Evolutionary conservation across 2,329 filamentous ascomycete species (phyloP).

Genomic region (Phaeosphaeriaceae sp.): DNA sequence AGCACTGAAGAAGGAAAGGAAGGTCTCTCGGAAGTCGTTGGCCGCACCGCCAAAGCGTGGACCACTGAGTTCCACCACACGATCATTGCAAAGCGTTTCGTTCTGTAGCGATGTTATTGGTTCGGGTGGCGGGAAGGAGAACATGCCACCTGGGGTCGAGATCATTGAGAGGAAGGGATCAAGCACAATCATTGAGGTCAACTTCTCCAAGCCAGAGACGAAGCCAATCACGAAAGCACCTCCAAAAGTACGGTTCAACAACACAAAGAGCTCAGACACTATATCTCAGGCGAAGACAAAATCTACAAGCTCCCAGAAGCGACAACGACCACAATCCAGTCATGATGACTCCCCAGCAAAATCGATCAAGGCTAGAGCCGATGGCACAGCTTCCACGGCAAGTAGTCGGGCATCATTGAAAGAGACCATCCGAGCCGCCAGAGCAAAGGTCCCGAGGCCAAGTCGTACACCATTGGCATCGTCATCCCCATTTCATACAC

Average conservation of each 20-base stretch:
- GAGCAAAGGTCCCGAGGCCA: slow-evolving; percentile 27
- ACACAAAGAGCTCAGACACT: slow-evolving; percentile 27
- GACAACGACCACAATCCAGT: slow-evolving; percentile 39
- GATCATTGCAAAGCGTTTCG: slow-evolving; percentile 49
- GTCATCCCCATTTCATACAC: slow-evolving; percentile 45
- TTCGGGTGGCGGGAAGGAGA: slow-evolving; percentile 67
- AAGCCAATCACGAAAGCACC: slow-evolving; percentile 31
- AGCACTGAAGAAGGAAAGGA: slow-evolving; percentile 42
- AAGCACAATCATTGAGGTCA: slow-evolving; percentile 38
- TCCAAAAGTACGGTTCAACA: slow-evolving; percentile 37
- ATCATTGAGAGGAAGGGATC: slow-evolving; percentile 32
- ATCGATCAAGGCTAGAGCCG: slow-evolving; percentile 38
- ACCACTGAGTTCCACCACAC: slow-evolving; percentile 55
- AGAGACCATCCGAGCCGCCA: slow-evolving; percentile 34
- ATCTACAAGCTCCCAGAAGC: slow-evolving; percentile 41
- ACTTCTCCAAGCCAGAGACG: slow-evolving; percentile 36
- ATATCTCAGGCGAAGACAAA: slow-evolving; percentile 26
- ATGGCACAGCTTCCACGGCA: slow-evolving; percentile 36
- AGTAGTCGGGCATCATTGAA: slow-evolving; percentile 31
- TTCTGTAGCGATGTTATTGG: slow-evolving; percentile 57
- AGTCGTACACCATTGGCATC: slow-evolving; percentile 33
- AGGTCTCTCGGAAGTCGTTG: slow-evolving; percentile 49
- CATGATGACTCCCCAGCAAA: slow-evolving; percentile 43
- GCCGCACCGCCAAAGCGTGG: slow-evolving; percentile 56
- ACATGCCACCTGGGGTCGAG: slow-evolving; percentile 61